These are phyloP conservation scores for Ilex paraguariensis DNA, from an alignment of 305 asterid genomes.

Conservation along the genomic window DNA sequence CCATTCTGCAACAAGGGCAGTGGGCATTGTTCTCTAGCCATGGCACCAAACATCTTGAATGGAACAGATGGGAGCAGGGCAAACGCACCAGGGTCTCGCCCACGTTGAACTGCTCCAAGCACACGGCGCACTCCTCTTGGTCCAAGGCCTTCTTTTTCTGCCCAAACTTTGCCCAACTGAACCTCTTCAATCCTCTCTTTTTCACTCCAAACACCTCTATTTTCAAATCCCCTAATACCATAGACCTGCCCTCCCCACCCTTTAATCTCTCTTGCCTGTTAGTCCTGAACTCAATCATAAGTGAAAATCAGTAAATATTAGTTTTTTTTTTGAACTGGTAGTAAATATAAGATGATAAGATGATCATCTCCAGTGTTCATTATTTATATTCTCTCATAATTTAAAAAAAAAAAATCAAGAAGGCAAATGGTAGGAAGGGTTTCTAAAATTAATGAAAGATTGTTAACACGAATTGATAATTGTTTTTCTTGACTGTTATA, in stretches of 20 bases:
- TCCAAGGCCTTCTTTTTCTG: slow-evolving; percentile 43
- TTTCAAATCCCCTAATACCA: too few species aligned
- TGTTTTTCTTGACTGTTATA: too few species aligned
- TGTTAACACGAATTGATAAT: too few species aligned
- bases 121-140: slow-evolving; percentile 60
- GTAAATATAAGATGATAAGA: too few species aligned
- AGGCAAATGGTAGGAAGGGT: too few species aligned
- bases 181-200: slow-evolving; percentile 16
- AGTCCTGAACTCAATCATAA: slow-evolving; percentile 8
- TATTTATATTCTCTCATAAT: too few species aligned
- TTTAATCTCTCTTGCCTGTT: slow-evolving; percentile 11
- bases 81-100: slow-evolving; percentile 44
- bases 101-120: slow-evolving; percentile 46
- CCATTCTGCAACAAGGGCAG: slow-evolving; percentile 68
- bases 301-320: neutral
- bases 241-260: slow-evolving; percentile 6
- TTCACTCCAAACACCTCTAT: slow-evolving; percentile 15
- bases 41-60: slow-evolving; percentile 52
- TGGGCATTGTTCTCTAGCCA: slow-evolving; percentile 53
- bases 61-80: slow-evolving; percentile 61
- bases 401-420: too few species aligned
- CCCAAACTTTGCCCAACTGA: slow-evolving; percentile 28
- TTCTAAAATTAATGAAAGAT: too few species aligned
- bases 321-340: too few species aligned
- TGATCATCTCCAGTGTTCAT: too few species aligned